Percentiles rank a stretch among this genome's conserved stretches.
Conservation (phyloP, 805 yeast genomes). For the Candida khao-thaluensis region DNA sequence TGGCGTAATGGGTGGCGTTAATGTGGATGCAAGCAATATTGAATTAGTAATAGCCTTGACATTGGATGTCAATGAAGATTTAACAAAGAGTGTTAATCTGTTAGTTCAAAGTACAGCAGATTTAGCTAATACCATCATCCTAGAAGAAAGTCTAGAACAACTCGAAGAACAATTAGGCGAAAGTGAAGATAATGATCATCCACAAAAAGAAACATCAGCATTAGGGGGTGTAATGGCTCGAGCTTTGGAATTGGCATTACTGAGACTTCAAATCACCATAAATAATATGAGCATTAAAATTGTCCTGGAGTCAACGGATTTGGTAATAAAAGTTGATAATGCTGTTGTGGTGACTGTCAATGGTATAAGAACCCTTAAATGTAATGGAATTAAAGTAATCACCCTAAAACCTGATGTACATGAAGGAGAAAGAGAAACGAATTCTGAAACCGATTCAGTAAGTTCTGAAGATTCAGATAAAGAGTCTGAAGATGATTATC, state of each 20-base stretch:
- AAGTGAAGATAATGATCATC: neutral
- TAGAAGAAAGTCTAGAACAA: slow-evolving; percentile 19
- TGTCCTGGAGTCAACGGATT: slow-evolving; percentile 44
- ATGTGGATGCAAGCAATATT: slow-evolving; percentile 56
- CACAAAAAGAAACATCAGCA: slow-evolving; percentile 27
- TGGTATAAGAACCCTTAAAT: slow-evolving; percentile 43
- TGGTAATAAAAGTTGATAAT: slow-evolving; percentile 31
- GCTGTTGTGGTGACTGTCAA: slow-evolving; percentile 40
- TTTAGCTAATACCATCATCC: slow-evolving; percentile 58
- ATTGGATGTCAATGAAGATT: slow-evolving; percentile 22
- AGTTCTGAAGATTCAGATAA: slow-evolving; percentile 31
- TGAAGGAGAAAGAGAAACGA: slow-evolving; percentile 25
- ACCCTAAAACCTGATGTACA: slow-evolving; percentile 41
- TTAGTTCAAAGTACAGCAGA: slow-evolving; percentile 74
- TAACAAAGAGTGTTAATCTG: slow-evolving; percentile 42
- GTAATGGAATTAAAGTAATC: slow-evolving; percentile 40
- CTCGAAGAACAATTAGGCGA: slow-evolving; percentile 6
- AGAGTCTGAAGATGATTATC: slow-evolving; percentile 25
- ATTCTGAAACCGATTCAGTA: slow-evolving; percentile 15
- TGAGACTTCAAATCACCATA: slow-evolving; percentile 55
- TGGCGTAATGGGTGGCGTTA: slow-evolving; percentile 70
- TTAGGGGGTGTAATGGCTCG: slow-evolving; percentile 57
- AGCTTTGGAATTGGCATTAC: slow-evolving; percentile 67
- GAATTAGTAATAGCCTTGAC: slow-evolving; percentile 43
- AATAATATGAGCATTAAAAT: slow-evolving; percentile 47